Conservation (phyloP, 805 yeast genomes). For the Lipomyces mesembrius region DNA sequence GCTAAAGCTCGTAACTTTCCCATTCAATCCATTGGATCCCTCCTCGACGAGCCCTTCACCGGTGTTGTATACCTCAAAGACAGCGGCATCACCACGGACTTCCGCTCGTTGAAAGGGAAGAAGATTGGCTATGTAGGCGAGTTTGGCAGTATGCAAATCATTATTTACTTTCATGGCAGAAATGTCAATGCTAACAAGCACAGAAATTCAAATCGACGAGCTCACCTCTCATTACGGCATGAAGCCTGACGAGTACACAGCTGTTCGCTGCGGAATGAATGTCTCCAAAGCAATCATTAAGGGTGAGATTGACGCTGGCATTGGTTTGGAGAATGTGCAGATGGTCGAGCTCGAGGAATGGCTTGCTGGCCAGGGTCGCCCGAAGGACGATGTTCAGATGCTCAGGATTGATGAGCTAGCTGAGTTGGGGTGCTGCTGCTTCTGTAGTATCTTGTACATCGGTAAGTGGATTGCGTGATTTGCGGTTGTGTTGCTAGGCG, state of each 20-base stretch:
- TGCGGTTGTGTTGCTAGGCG: no score
- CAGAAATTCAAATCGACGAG: constrained; percentile 59
- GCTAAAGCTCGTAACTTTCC: constrained; percentile 64
- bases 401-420: constrained; percentile 61
- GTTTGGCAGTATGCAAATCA: constrained; percentile 50
- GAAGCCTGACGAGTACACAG: constrained; percentile 60
- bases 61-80: constrained; percentile 59
- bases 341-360: constrained; percentile 62
- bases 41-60: constrained; percentile 62
- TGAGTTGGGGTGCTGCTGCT: constrained; percentile 62
- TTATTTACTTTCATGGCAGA: neutral
- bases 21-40: constrained; percentile 60
- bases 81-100: constrained; percentile 57
- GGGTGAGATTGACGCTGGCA: constrained; percentile 61
- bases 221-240: constrained; percentile 60
- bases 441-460: constrained; percentile 61
- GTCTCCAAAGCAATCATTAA: constrained; percentile 61
- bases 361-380: constrained; percentile 52
- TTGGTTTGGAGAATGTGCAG: constrained; percentile 64
- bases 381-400: constrained; percentile 57
- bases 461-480: constrained; percentile 29
- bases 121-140: constrained; percentile 63
- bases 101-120: constrained; percentile 58
- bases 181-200: neutral
- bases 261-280: constrained; percentile 64